Evolutionary conservation across 2,329 filamentous ascomycete genomes (phyloP).

Genomic region (Lasiodiplodia hormozganensis): DNA sequence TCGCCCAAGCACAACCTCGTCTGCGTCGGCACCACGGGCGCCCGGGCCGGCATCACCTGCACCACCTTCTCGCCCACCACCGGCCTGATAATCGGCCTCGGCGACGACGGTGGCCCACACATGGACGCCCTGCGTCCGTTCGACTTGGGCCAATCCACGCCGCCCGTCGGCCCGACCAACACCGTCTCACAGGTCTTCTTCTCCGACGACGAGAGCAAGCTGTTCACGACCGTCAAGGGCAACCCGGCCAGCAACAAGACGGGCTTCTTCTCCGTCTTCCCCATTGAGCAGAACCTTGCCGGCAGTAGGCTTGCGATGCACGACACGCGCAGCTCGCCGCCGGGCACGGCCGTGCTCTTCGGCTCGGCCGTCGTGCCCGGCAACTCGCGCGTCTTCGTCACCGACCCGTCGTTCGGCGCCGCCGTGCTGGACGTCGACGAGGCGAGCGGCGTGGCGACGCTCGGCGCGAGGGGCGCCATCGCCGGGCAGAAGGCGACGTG

Average conservation of each 20-base stretch:
- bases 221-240: conserved; percentile 68
- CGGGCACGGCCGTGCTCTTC: conserved; percentile 65
- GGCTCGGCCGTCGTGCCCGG: conserved; percentile 55
- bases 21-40: conserved; percentile 48
- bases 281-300: conserved; percentile 44
- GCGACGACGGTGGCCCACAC: too few species aligned
- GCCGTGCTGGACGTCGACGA: conserved; percentile 56
- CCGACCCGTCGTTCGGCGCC: conserved; percentile 66
- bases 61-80: conserved; percentile 37
- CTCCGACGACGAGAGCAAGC: conserved; percentile 58
- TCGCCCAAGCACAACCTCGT: conserved; percentile 45
- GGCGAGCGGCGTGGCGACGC: conserved; percentile 39
- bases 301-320: conserved; percentile 31
- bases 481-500: conserved; percentile 63
- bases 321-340: conserved; percentile 51
- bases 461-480: conserved; percentile 50
- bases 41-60: conserved; percentile 47
- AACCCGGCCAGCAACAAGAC: conserved; percentile 61
- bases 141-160: conserved; percentile 62
- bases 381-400: conserved; percentile 57
- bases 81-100: conserved; percentile 37
- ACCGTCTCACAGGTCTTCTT: conserved; percentile 68
- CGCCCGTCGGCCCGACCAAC: conserved; percentile 64
- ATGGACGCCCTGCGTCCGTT: conserved; percentile 50
- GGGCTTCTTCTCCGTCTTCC: conserved; percentile 63